Conservation (phyloP, 495 filamentous ascomycete species). For the Penicillium coffeae region DNA sequence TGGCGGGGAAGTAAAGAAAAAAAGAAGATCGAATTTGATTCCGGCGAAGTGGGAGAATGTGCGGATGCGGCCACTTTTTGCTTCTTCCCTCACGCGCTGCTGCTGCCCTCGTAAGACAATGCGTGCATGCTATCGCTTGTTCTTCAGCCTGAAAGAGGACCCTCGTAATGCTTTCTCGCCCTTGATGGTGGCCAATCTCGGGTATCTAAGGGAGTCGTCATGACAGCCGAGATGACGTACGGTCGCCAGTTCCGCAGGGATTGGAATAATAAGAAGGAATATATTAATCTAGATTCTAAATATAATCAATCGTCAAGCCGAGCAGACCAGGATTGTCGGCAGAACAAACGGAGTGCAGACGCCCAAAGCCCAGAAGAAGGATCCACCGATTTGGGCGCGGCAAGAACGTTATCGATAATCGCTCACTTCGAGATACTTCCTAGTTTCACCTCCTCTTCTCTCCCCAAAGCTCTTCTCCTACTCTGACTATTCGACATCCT, state of each 20-base stretch:
- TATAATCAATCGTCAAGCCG: too few relatives aligned
- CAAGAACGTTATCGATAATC: conserved; percentile 11
- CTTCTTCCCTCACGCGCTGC: conserved; percentile 1
- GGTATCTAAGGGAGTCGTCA: neutral
- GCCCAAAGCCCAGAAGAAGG: neutral
- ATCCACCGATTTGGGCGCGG: conserved; percentile 3
- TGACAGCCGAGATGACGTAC: conserved; percentile 13
- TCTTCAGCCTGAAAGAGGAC: too few relatives aligned
- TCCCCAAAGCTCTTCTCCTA: neutral
- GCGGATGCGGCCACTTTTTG: conserved; percentile 11
- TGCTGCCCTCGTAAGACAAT: neutral
- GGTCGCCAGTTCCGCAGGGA: neutral
- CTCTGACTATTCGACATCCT: neutral
- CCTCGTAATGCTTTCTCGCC: neutral
- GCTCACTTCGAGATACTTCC: neutral
- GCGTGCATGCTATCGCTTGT: too few relatives aligned
- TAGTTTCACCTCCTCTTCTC: neutral
- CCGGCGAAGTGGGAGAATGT: conserved; percentile 4
- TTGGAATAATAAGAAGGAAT: too few relatives aligned
- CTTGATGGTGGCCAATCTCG: neutral
- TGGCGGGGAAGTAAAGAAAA: conserved; percentile 2
- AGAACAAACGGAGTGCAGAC: neutral
- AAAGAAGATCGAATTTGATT: conserved; percentile 8
- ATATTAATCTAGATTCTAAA: too few relatives aligned
- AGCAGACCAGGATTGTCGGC: too few relatives aligned